Conservation (phyloP, 2,329 filamentous ascomycete species). For the Cladosporium sp. region DNA sequence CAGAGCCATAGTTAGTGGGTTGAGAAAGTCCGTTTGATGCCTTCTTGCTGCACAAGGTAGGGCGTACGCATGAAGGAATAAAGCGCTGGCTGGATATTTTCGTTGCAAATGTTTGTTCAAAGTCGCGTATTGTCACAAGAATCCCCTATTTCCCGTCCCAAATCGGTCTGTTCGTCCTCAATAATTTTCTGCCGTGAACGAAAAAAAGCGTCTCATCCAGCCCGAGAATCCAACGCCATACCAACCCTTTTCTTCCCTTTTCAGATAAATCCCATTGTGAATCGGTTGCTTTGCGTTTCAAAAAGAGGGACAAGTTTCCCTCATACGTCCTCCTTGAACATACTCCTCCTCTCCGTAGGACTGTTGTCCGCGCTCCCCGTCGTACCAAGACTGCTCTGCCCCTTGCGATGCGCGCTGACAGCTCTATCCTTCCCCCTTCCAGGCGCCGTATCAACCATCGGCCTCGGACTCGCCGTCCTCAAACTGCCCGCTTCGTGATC, state of each 20-base stretch:
- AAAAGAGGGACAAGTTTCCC: conserved; percentile 1
- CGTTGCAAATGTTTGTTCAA: too few species aligned
- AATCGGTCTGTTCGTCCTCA: neutral
- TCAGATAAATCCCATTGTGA: too few species aligned
- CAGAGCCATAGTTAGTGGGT: too few species aligned
- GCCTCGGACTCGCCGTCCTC: conserved; percentile 71
- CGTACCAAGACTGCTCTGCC: conserved; percentile 30
- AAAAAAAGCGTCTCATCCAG: neutral
- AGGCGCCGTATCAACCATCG: conserved; percentile 53
- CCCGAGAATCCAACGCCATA: too few species aligned
- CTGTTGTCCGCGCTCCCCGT: conserved; percentile 44
- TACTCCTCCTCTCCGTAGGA: conserved; percentile 64
- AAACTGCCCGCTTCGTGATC: conserved; percentile 58
- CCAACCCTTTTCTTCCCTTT: too few species aligned
- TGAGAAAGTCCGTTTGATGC: too few species aligned
- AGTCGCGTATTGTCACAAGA: too few species aligned
- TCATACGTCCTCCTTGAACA: conserved; percentile 67
- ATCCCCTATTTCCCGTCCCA: neutral
- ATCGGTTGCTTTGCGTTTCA: too few species aligned
- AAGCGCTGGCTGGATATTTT: too few species aligned
- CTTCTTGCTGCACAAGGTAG: too few species aligned
- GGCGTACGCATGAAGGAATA: too few species aligned
- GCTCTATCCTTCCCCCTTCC: conserved; percentile 36
- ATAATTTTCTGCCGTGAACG: neutral
- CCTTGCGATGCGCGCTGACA: conserved; percentile 36